Base-by-base conservation (phyloP, 2,329 filamentous ascomycete species). In the Corniculantispora saksenae region DNA sequence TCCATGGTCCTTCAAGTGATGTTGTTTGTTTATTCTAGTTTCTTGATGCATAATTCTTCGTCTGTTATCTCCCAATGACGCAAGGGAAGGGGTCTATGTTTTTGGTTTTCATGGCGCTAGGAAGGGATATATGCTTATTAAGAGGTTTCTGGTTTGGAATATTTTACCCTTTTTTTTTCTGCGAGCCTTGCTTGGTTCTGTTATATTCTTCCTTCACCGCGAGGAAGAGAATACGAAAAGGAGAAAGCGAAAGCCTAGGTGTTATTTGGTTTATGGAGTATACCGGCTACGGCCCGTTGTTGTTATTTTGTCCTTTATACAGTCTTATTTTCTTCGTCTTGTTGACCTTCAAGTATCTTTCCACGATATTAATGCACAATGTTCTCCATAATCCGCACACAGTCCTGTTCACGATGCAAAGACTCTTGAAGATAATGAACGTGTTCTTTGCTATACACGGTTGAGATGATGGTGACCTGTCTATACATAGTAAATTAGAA, bases 401-500 rank as follows among this genome's bases (percentile, higher is more conserved):
- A 6, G 32, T 32, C 10, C 32, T n/a, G 10, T 32, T 32, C 10
- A 32, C 32, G 32, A 32, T 10, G 32, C 32, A 32, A 32, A 10
- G 32, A 32, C 32, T 32, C 32, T 32, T 32, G 10, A 6, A 32
- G 5, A 10, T 32, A 13, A 47, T 40, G 3, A 35, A 47, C 23
- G 25, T 45, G 7, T n/a, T n/a, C 29, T 27, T 40, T 12, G 47
- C n/a, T 54, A 19, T 23, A 43, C 38, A 19, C 5, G 15, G 19
- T 32, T 32, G 48, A 38, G 35, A 19, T 47, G 35, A 9, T 6
- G 35, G 21, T 47, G 35, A 9, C 9, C 25, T 12, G 35, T 55
- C 38, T 63, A 50, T 56, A 45, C n/a, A 38, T 50, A 29, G 29
- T 56, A 56, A 50, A 50, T n/a, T 35, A n/a, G 21, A 40, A 61